Conservation (phyloP, 2,329 filamentous ascomycete genomes). For the Curvularia sp. region DNA sequence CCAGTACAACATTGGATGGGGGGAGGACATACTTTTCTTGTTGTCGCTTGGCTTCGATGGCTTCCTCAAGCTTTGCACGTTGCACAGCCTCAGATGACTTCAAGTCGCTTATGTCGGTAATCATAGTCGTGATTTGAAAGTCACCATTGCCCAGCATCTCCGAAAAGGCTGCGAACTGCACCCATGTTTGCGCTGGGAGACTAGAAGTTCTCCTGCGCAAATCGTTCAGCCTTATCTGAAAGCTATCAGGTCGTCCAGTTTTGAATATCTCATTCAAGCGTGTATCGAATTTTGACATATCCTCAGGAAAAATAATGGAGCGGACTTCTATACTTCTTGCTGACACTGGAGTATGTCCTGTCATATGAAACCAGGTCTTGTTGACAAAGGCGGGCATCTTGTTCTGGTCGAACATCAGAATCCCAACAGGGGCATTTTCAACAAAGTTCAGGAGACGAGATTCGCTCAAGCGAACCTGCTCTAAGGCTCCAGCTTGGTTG, state of each 20-base stretch:
- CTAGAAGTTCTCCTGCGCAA: neutral
- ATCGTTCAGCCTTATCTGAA: neutral
- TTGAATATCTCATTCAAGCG: neutral
- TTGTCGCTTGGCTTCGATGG: slow-evolving; percentile 6
- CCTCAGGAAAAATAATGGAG: slow-evolving; percentile 1
- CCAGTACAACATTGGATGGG: neutral
- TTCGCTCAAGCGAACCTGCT: neutral
- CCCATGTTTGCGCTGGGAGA: slow-evolving; percentile 4
- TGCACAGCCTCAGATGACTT: slow-evolving; percentile 3
- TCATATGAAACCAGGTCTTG: slow-evolving; percentile 11
- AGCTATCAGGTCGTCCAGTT: neutral
- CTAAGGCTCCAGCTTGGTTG: neutral
- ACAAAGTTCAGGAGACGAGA: slow-evolving; percentile 3
- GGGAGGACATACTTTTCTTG: slow-evolving; percentile 6
- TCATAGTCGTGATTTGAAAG: slow-evolving; percentile 5
- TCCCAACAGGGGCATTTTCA: slow-evolving; percentile 4
- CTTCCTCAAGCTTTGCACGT: slow-evolving; percentile 1
- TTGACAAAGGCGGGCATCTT: slow-evolving; percentile 4
- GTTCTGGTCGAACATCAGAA: slow-evolving; percentile 3
- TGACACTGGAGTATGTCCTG: slow-evolving; percentile 1
- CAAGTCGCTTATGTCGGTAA: slow-evolving; percentile 8
- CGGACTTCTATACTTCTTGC: slow-evolving; percentile 1
- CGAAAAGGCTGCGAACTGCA: slow-evolving; percentile 2
- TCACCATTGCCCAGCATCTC: slow-evolving; percentile 4
- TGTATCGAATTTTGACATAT: slow-evolving; percentile 1